Evolutionary conservation across 208 protist genomes (phyloP).

Genomic region (Herpetomonas tarakana): DNA sequence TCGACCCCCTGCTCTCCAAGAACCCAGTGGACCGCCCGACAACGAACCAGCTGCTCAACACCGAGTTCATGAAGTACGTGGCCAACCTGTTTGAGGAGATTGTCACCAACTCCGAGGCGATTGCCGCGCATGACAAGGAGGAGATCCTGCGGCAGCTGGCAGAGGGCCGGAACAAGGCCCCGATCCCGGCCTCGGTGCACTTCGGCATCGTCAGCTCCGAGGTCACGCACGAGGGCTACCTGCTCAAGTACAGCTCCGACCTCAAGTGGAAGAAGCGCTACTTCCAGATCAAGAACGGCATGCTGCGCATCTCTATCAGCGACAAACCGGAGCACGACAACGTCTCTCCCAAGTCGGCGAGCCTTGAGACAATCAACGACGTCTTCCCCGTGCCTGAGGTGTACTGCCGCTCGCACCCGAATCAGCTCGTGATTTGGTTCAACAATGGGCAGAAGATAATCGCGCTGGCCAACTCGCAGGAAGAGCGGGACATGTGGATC

Average conservation of each 20-base stretch:
- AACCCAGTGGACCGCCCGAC: conserved; percentile 62
- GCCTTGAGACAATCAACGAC: conserved; percentile 73
- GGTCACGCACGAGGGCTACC: conserved; percentile 71
- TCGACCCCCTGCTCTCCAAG: conserved; percentile 67
- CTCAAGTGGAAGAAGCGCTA: conserved; percentile 86
- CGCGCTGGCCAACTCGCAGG: conserved; percentile 60
- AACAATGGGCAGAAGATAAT: conserved; percentile 89
- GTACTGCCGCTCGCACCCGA: conserved; percentile 81
- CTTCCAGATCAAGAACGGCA: conserved; percentile 67
- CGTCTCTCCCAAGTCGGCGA: conserved; percentile 67
- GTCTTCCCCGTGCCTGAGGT: conserved; percentile 82
- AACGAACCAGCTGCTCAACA: conserved; percentile 70
- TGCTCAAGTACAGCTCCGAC: conserved; percentile 85
- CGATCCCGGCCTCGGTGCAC: conserved; percentile 44
- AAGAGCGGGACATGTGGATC: conserved; percentile 83
- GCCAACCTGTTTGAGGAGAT: conserved; percentile 89
- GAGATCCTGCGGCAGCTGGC: conserved; percentile 73
- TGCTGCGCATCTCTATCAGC: conserved; percentile 74
- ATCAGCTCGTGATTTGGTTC: conserved; percentile 88
- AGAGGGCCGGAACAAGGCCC: conserved; percentile 32
- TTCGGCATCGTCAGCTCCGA: conserved; percentile 52
- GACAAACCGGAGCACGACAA: conserved; percentile 74
- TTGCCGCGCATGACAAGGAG: conserved; percentile 47
- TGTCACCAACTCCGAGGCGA: conserved; percentile 75
- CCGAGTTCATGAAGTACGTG: conserved; percentile 88